Evolutionary conservation across 164 flowering plant species (phyloP), one percentile per base, ranked within the genome.

Genomic region (Akebia trifoliata): DNA sequence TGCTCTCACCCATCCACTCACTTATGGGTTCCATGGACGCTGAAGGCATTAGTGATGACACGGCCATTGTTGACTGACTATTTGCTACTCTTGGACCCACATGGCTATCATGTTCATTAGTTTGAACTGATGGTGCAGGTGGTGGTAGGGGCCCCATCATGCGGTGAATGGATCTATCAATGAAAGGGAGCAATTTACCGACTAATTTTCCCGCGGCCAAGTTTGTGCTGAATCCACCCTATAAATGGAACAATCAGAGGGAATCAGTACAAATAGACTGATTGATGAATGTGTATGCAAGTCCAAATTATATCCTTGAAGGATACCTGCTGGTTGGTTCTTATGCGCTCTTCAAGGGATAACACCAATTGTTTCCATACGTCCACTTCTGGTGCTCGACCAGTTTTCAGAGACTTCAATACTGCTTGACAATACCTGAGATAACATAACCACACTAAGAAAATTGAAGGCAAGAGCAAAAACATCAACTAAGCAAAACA

Each of bases 71-170:
- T 69, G 95, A 90, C 54, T 85, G 92, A 65, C 92, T 85, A 66
- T 57, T 69, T 39, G 79, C 66, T 50, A 86, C 83, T 53, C 86
- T 81, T 28, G 76, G 73, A 14, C 66, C 83, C 21, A 50, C 22
- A 20, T 67, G 84, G 49, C 57, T 58, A 71, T 74, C 61, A 39
- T 68, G 61, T 47, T 78, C 95, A 71, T 38, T 69, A 56, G 60
- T 70, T 56, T 76, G 82, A 32, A 52, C 24, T 20, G 81, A 55
- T 53, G 71, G 34, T 50, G 86, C 54, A 35, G 81, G 83, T 9
- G 39, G 78, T 39, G 99, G 95, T 92, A n/a, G 79, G 68, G 12
- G 84, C 86, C 12, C 99, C 99, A 94, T 88, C 70, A 90, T 92
- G 50, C 90, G 87, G 61, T 85, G 86, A 29, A 94, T 85, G 18